These are phyloP conservation scores for Fusarium subtropicale DNA, from an alignment of 2,329 filamentous ascomycete genomes.

Conservation along the genomic window DNA sequence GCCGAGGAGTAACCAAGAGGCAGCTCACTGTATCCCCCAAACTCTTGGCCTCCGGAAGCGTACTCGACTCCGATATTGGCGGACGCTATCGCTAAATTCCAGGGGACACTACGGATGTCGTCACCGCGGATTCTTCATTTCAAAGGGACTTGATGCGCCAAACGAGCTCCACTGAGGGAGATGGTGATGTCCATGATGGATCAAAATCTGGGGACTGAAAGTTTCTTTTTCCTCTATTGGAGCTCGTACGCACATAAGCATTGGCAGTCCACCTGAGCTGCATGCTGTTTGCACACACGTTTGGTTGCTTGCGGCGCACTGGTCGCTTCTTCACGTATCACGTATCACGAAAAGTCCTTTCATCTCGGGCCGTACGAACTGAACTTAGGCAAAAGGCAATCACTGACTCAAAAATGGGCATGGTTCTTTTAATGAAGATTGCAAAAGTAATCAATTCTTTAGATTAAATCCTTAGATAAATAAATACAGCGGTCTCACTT, in stretches of 20 bases:
- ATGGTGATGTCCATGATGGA: constrained; percentile 22
- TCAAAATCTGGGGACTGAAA: constrained; percentile 4
- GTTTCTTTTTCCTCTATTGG: neutral
- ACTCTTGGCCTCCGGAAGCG: constrained; percentile 22
- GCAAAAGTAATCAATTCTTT: neutral
- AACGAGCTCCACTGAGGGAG: constrained; percentile 25
- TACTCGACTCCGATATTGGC: constrained; percentile 33
- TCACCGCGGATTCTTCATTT: constrained; percentile 36
- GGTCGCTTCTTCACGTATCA: constrained; percentile 22
- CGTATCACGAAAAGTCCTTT: constrained; percentile 35
- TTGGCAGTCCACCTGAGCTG: neutral
- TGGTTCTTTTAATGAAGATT: neutral
- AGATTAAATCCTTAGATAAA: neutral
- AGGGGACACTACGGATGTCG: constrained; percentile 43
- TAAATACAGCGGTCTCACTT: constrained; percentile 10
- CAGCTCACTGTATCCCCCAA: constrained; percentile 12
- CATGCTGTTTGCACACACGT: neutral
- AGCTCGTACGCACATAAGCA: neutral
- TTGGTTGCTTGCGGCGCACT: constrained; percentile 2
- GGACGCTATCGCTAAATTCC: constrained; percentile 37
- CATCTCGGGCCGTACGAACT: constrained; percentile 14
- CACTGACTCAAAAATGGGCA: neutral
- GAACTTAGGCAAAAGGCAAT: neutral
- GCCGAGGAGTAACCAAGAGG: accelerated
- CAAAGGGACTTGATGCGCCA: constrained; percentile 25